A percentile compares a stretch with the other conserved stretches of the same genome.
Evolutionary conservation across 2,329 filamentous ascomycete genomes (phyloP).

Genomic region (Phaeosphaeria sp.): DNA sequence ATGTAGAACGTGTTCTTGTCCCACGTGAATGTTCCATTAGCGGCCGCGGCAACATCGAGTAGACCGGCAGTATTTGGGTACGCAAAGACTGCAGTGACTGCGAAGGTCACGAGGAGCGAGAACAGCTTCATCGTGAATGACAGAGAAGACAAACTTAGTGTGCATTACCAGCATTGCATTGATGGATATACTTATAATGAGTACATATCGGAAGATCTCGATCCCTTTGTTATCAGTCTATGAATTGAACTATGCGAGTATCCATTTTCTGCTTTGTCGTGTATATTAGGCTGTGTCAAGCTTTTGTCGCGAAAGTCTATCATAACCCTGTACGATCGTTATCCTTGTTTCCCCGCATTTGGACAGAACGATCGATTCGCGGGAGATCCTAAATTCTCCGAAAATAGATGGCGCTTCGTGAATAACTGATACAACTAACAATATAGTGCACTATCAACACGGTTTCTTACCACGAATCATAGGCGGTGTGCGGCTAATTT

Average conservation of each 20-base stretch:
- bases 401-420: background rate
- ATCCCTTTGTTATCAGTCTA: background rate
- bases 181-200: too few relatives aligned
- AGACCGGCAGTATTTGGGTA: background rate
- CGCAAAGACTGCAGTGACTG: background rate
- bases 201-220: too few relatives aligned
- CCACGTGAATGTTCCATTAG: slow-evolving; percentile 46
- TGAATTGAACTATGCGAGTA: too few relatives aligned
- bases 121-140: background rate
- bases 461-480: background rate
- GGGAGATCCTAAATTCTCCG: background rate
- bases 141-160: background rate
- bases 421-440: background rate
- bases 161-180: too few relatives aligned
- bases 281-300: background rate
- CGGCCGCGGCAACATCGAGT: background rate
- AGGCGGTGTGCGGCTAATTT: too few relatives aligned
- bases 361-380: background rate
- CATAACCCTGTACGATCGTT: background rate
- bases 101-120: background rate
- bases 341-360: background rate
- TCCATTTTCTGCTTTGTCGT: too few relatives aligned
- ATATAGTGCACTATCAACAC: background rate
- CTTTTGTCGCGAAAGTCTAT: background rate
- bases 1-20: slow-evolving; percentile 50